Base-by-base conservation (phyloP, 1,284 basidiomycete genomes). In the Rhizoctonia solani region DNA sequence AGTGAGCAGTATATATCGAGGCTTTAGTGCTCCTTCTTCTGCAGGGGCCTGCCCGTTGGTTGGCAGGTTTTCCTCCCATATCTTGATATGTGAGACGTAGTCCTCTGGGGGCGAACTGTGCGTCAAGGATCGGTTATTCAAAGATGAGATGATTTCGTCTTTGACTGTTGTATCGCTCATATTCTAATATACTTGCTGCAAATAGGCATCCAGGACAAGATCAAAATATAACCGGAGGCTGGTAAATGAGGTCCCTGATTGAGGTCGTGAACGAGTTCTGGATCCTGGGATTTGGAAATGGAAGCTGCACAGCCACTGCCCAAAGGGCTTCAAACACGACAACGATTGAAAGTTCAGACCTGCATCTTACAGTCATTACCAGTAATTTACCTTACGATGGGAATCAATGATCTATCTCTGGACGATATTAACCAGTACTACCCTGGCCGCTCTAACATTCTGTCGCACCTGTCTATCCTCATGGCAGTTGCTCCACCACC, bases 41-140 rank as follows among this genome's bases (percentile, higher is more conserved):
- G 79, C 71, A 19, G 82, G 83, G 30, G 83, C 82, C 14, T 52
- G 59, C 11, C 59, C 59, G 21, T 42, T 42, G 70, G 90, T 87
- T 14, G 77, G 77, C 19, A 37, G 34, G n/a, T 63, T 63, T 16
- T 81, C 77, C 78, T 98, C 95, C 85, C 88, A 93, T 41, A 96
- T 92, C 81, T 95, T 95, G 75, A 95, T 75, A 78, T 94, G 93
- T 47, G 87, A 83, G 67, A 95, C 85, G 75, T 95, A 92, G 21
- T 81, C 83, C 77, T 96, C 94, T 3, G 32, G 34, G 9, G 59
- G 59, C 34, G 53, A 27, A 49, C 37, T 63, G 34, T 63, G 59
- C n/a, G 59, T 63, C 47, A 52, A 29, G 19, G 59, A 37, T n/a
- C 59, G 59, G 42, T 27, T 52, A 32, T 52, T 27, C 34, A 63